Evolutionary conservation across 169 alveolate species (phyloP).

Genomic region (Cryptosporidium bovis): DNA sequence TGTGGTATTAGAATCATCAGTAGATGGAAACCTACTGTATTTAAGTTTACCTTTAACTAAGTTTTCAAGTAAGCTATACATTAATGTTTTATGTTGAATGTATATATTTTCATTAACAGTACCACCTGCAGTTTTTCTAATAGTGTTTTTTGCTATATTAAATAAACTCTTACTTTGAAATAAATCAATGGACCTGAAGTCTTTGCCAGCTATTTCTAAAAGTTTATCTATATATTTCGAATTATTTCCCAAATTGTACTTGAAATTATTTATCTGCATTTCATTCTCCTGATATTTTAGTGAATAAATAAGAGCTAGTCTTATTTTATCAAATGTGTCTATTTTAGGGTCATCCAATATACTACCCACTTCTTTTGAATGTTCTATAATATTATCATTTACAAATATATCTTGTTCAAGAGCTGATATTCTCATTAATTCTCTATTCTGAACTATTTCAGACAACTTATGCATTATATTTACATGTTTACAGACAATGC

Average conservation of each 20-base stretch:
- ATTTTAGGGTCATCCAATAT: conserved; percentile 82
- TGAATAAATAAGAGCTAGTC: conserved; percentile 87
- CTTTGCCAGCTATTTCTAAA: conserved; percentile 87
- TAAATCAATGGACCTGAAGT: conserved; percentile 85
- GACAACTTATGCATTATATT: conserved; percentile 89
- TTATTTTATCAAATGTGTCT: conserved; percentile 85
- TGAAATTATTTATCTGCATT: conserved; percentile 82
- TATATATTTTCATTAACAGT: conserved; percentile 86
- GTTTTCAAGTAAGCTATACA: conserved; percentile 84
- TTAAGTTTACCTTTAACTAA: conserved; percentile 86
- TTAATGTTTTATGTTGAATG: conserved; percentile 90
- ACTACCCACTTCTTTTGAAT: conserved; percentile 83
- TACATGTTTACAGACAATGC: conserved; percentile 93
- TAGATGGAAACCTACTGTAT: conserved; percentile 84
- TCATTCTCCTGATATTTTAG: conserved; percentile 89
- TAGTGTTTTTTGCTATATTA: conserved; percentile 84
- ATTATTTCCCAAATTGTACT: conserved; percentile 79
- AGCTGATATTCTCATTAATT: conserved; percentile 87
- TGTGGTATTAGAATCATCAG: conserved; percentile 78
- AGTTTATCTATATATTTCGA: conserved; percentile 84
- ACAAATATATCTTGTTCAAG: conserved; percentile 90
- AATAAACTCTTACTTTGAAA: conserved; percentile 86
- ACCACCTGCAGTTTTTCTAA: conserved; percentile 80
- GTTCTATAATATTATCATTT: conserved; percentile 85
- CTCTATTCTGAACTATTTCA: conserved; percentile 86